phyloP scores from a whole-genome alignment of 2,329 filamentous ascomycete genomes.

The Zopfia rhizophila region DNA sequence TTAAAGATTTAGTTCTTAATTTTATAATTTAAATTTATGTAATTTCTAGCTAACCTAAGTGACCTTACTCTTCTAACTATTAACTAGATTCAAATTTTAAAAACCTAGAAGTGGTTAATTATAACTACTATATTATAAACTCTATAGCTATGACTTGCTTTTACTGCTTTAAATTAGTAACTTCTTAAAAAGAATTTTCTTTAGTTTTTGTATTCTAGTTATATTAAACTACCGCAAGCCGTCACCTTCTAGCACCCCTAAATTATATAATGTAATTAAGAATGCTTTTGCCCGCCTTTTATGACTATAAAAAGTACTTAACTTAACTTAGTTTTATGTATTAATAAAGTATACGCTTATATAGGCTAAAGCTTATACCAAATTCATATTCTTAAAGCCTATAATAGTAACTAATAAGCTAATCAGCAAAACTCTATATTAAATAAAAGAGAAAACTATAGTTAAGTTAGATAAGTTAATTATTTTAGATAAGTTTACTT shows the following conservation, averaged over 20 bases:
- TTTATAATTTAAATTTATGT: no score
- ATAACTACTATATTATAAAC: not conserved
- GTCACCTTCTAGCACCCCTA: not conserved
- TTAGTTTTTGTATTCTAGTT: not conserved
- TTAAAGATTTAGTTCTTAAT: no score
- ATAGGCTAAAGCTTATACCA: not conserved
- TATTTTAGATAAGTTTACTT: conserved; percentile 12
- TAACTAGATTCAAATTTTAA: not conserved
- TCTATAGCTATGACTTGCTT: not conserved
- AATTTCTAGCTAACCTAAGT: no score
- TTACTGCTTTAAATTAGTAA: no score
- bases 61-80: no score
- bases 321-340: conserved; percentile 1
- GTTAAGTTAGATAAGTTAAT: not conserved
- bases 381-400: not conserved
- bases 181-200: no score
- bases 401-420: no score
- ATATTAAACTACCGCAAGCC: not conserved
- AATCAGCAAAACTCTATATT: not conserved
- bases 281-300: conserved; percentile 4
- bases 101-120: no score
- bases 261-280: no score
- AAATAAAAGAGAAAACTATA: not conserved
- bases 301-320: conserved; percentile 8
- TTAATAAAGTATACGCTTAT: conserved; percentile 1